Evolutionary conservation across 768 basidiomycete genomes (phyloP).

Genomic region (Terana coerulea): DNA sequence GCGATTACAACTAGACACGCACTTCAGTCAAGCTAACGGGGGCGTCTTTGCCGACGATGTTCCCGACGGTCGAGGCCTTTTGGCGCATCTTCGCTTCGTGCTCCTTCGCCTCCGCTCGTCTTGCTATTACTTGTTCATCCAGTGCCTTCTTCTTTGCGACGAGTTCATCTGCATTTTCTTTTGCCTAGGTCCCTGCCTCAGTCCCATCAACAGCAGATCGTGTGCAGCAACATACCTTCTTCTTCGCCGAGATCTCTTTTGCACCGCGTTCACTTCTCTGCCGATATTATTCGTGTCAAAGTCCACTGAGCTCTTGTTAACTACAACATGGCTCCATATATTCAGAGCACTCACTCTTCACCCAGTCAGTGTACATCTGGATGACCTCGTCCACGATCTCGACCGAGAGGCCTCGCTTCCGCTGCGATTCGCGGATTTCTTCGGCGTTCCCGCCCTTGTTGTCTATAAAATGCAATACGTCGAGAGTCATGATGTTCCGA

Average conservation of each 20-base stretch:
- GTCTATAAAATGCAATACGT: slow-evolving; percentile 77
- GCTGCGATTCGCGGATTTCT: slow-evolving; percentile 87
- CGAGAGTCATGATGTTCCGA: slow-evolving; percentile 73
- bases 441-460: slow-evolving; percentile 90
- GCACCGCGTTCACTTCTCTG: slow-evolving; percentile 84
- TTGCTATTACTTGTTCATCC: slow-evolving; percentile 73
- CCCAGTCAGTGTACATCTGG: slow-evolving; percentile 90
- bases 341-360: slow-evolving; percentile 89
- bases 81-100: slow-evolving; percentile 74
- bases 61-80: slow-evolving; percentile 82
- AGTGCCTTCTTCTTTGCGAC: slow-evolving; percentile 81
- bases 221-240: slow-evolving; percentile 58
- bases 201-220: not conserved
- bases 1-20: too few species aligned
- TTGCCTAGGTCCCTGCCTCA: slow-evolving; percentile 52
- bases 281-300: slow-evolving; percentile 75
- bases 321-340: too few species aligned
- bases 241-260: slow-evolving; percentile 93
- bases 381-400: slow-evolving; percentile 95
- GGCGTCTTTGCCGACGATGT: slow-evolving; percentile 84
- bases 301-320: too few species aligned
- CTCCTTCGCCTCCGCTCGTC: slow-evolving; percentile 74
- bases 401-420: slow-evolving; percentile 83
- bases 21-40: slow-evolving; percentile 91
- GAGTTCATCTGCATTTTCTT: slow-evolving; percentile 86